A percentile compares a stretch with the other conserved stretches of the same genome.
Evolutionary conservation across 2,329 filamentous ascomycete genomes (phyloP).

Genomic region (Coniella lustricola): DNA sequence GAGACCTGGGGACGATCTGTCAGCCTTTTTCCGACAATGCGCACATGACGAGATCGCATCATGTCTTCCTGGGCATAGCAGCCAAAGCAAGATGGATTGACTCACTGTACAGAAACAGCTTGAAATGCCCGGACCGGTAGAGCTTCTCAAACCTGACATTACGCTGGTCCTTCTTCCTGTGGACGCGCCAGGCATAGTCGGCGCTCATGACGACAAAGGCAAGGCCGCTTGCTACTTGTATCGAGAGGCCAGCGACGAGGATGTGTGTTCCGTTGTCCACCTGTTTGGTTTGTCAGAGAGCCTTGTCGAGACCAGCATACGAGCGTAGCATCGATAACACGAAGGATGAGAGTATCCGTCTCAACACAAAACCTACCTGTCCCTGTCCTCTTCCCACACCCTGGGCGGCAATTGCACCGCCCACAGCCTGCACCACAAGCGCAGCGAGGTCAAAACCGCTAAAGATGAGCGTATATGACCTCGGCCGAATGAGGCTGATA

Average conservation of each 20-base stretch:
- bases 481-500: constrained; percentile 15
- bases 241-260: constrained; percentile 39
- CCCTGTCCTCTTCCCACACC: too few species aligned
- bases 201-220: constrained; percentile 24
- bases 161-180: background rate
- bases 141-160: background rate
- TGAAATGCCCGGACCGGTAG: background rate
- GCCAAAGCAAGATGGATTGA: background rate
- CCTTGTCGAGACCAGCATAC: constrained; percentile 16
- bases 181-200: background rate
- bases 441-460: constrained; percentile 37
- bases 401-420: constrained; percentile 28
- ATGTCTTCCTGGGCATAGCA: too few species aligned
- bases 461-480: constrained; percentile 21
- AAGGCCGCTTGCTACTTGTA: constrained; percentile 35
- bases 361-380: too few species aligned
- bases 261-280: constrained; percentile 17
- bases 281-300: constrained; percentile 25
- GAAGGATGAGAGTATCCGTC: background rate
- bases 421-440: constrained; percentile 37
- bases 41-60: too few species aligned
- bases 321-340: background rate
- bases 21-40: too few species aligned
- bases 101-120: background rate
- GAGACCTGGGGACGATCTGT: too few species aligned